Evolutionary conservation across 2,329 filamentous ascomycete genomes (phyloP), one percentile per base, ranked within the genome.

Genomic region (Colletotrichum gloeosporioides): DNA sequence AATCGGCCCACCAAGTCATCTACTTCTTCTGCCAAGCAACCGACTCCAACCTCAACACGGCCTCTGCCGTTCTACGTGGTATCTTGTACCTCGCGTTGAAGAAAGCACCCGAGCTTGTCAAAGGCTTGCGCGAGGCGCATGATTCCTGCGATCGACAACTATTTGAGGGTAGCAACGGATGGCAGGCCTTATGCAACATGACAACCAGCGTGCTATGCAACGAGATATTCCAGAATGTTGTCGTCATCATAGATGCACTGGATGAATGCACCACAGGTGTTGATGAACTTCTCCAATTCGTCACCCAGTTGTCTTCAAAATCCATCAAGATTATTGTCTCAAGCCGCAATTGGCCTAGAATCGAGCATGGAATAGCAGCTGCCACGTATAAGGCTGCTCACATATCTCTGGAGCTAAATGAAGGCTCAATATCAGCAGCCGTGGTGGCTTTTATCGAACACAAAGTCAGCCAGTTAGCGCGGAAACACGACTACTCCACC

Each of bases 21-120:
- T 86, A 79, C 73, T 88, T 88, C 79, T 87, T 89, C 79, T 90
- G 85, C 78, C 84, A 90, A 78, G 80, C 81, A 8, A 84, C 84
- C 4, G 79, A 88, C 49, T 18, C 75, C 1, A 71, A 79, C 1
- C 53, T 87, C 18, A 88, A 86, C 76, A 86, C 79, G 62, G 85
- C 85, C 0, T 82, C 78, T 0, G 81, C 86, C 1, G 84, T 89
- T 0, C 76, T 90, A 3, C 83, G 86, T 0, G 87, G 88, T 0
- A 80, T 90, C 0, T 81, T 89, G 0, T 88, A 83, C 57, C 29
- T 85, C 18, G 80, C 91, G 1, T 67, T 86, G 2, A 59, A 73
- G 0, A n/a, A 62, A 6, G 10, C 63, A 0, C 67, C 71, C 2
- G 32, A n/a, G n/a, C 69, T 79, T 0, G 18, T 77, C 13, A 10